Base-by-base conservation (phyloP, 2,329 filamentous ascomycete species). In the Cyclaneusma minus region DNA sequence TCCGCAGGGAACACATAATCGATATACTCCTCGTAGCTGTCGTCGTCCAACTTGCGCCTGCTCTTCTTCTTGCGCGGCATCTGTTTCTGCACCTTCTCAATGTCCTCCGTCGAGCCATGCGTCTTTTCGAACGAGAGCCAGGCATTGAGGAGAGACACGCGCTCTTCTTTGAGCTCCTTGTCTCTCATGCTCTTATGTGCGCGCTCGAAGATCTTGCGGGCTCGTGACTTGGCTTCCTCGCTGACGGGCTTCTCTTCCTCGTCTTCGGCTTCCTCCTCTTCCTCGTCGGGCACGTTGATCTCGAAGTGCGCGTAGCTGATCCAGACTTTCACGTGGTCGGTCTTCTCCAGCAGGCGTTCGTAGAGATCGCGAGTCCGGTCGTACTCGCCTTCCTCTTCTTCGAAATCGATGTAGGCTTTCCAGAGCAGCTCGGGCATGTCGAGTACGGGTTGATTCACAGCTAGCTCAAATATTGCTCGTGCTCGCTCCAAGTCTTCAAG, bases 321-420 rank as follows among this genome's bases (percentile, higher is more conserved):
- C 89, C 89, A 98, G 33, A 98, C 89, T 62, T 95, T 98, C 61
- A 94, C 84, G 47, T 98, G 89, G 45, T 89, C 77, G n/a, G 89
- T 93, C 70, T 91, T 94, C 44, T 82, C 64, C 22, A 98, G 65
- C 8, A 98, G 64, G 6, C 87, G 71, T 57, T 95, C 87, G 55
- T 95, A 98, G 22, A 98, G 60, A 3, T 60, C 58, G 25, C 89
- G 67, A 4, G 84, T 83, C 25, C 74, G 64, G 28, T 84, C 82
- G 51, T 87, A 94, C 51, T 94, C 83, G 43, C 75, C 81, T 51
- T 93, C 83, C 42, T 92, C 83, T 47, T 95, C 87, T 54, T 98
- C 89, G 45, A 95, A 95, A 51, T 98, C 89, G 41, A 98, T 95
- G 51, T 93, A 98, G 2, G 84, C 74, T 56, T 95, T 95, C 89